A percentile compares a stretch with the other conserved stretches of the same genome.
phyloP scores from a whole-genome alignment of 768 basidiomycete genomes.

The Leccinum longicurvipes region DNA sequence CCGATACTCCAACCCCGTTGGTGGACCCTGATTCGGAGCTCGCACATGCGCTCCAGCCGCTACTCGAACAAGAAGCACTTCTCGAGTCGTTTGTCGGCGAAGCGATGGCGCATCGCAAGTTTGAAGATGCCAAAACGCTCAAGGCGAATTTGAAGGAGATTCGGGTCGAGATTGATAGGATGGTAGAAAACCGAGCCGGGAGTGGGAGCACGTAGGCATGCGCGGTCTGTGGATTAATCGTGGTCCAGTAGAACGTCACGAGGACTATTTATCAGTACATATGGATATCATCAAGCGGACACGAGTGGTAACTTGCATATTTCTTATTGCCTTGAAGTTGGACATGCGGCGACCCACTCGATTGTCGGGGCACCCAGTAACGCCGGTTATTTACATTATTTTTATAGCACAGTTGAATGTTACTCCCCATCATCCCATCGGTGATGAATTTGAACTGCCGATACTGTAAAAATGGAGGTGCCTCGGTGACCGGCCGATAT shows the following conservation, averaged over 20 bases:
- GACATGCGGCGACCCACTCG: no score
- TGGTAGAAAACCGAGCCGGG: slow-evolving; percentile 40
- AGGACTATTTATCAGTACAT: background rate
- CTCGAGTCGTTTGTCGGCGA: slow-evolving; percentile 89
- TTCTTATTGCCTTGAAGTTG: background rate
- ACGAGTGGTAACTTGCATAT: background rate
- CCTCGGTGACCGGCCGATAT: no score
- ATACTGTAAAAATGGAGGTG: no score
- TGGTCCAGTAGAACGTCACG: background rate
- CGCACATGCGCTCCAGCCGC: slow-evolving; percentile 74
- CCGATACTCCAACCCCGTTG: slow-evolving; percentile 20
- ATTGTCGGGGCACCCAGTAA: no score
- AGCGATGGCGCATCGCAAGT: slow-evolving; percentile 86
- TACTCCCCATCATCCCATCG: no score
- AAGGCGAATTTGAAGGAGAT: slow-evolving; percentile 81
- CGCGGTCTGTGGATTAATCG: background rate
- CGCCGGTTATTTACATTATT: background rate
- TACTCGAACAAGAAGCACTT: slow-evolving; percentile 92
- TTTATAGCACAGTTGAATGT: no score
- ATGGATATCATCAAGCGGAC: slow-evolving; percentile 10
- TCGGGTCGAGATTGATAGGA: slow-evolving; percentile 72
- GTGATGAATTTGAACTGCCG: no score
- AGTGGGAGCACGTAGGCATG: background rate
- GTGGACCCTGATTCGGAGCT: slow-evolving; percentile 67
- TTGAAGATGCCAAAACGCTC: slow-evolving; percentile 90